Percentiles rank a stretch among this genome's conserved stretches.
Evolutionary conservation across 208 protist genomes (phyloP).

Genomic region (Porcisia hertigi): DNA sequence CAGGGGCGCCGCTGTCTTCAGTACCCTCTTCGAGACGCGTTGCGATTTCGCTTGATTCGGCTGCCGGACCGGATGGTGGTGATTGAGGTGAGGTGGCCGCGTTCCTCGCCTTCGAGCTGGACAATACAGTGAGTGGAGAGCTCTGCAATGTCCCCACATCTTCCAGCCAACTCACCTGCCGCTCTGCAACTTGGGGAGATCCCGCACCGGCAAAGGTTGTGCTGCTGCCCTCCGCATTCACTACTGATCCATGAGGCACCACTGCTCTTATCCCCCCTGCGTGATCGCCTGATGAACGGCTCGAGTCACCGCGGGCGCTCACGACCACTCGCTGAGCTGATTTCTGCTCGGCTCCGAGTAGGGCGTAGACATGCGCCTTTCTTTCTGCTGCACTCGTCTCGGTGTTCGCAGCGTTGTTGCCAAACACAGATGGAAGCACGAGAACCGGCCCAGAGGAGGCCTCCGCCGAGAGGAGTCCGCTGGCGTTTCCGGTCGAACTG

Average conservation of each 20-base stretch:
- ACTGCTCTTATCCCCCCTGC: not conserved
- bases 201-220: not conserved
- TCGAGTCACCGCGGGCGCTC: not conserved
- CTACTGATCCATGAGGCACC: not conserved
- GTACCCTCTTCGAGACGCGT: not conserved
- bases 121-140: not conserved
- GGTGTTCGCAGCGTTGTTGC: not conserved
- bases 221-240: not conserved
- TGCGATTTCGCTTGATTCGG: not conserved
- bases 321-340: not conserved
- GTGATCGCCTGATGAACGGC: not conserved
- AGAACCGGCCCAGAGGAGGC: not conserved
- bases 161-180: not conserved
- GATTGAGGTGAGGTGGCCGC: not conserved
- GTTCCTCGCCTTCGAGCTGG: not conserved
- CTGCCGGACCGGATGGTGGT: not conserved
- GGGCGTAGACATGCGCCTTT: slow-evolving; percentile 11
- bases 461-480: not conserved
- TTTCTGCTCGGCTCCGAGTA: slow-evolving; percentile 20
- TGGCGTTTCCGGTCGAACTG: not conserved
- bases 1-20: not conserved
- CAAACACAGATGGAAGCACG: not conserved
- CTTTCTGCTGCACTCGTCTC: not conserved
- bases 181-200: not conserved
- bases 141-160: slow-evolving; percentile 2